Evolutionary conservation across 805 yeast species (phyloP).

Genomic region (Saccharomyces jurei): DNA sequence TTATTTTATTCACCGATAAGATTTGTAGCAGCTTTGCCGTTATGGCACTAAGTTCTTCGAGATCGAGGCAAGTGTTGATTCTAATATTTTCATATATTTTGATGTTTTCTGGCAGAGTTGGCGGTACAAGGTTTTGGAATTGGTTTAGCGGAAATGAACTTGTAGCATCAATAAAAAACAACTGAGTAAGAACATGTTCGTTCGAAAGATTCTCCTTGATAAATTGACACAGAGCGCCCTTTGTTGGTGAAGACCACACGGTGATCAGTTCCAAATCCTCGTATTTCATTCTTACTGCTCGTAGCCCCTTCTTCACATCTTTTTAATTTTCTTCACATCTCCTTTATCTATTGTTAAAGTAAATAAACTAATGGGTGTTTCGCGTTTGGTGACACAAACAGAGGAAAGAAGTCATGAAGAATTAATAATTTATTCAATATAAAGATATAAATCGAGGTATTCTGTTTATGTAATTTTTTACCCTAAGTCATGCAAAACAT

Average conservation of each 20-base stretch:
- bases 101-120: constrained; percentile 6
- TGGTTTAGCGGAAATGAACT: constrained; percentile 25
- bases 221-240: constrained; percentile 4
- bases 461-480: neutral
- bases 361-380: neutral
- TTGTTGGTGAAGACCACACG: constrained; percentile 11
- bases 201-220: constrained; percentile 4
- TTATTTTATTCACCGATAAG: constrained; percentile 2
- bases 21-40: constrained; percentile 12
- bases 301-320: neutral
- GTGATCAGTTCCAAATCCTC: constrained; percentile 8
- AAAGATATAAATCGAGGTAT: neutral
- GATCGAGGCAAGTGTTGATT: constrained; percentile 22
- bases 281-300: neutral
- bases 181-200: constrained; percentile 2
- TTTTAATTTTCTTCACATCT: neutral
- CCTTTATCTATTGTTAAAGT: neutral
- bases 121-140: constrained; percentile 17
- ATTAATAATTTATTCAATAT: neutral
- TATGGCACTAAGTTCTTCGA: constrained; percentile 16
- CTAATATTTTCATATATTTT: constrained; percentile 22
- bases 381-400: neutral
- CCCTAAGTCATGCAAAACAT: neutral
- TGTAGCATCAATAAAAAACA: constrained; percentile 28
- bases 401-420: neutral